These are phyloP conservation scores for Kalmusia sp. DNA, from an alignment of 2,329 filamentous ascomycete species.

Conservation along the genomic window DNA sequence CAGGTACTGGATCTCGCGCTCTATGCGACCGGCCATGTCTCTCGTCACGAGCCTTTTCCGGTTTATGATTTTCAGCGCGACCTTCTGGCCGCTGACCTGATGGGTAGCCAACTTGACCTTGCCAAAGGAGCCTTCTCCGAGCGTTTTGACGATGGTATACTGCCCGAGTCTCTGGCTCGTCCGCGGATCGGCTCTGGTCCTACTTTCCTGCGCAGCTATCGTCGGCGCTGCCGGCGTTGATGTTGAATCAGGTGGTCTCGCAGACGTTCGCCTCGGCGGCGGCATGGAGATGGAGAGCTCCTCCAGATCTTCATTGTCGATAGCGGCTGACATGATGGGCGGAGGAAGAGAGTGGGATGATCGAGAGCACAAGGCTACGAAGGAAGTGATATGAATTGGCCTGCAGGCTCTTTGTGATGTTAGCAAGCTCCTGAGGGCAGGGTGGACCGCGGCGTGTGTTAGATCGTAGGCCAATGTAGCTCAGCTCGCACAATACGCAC, in stretches of 20 bases:
- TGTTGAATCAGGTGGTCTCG: constrained; percentile 43
- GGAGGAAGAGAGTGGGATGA: constrained; percentile 1
- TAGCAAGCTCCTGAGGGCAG: background rate
- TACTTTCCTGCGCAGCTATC: constrained; percentile 43
- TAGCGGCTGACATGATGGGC: constrained; percentile 52
- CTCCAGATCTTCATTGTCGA: constrained; percentile 76
- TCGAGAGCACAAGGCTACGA: background rate
- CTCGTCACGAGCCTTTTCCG: constrained; percentile 94
- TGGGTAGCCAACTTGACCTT: constrained; percentile 98
- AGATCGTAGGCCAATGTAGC: no score
- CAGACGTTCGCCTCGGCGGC: constrained; percentile 63
- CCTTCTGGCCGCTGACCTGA: constrained; percentile 89
- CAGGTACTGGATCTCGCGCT: constrained; percentile 97
- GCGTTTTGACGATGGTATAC: constrained; percentile 87
- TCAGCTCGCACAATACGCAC: no score
- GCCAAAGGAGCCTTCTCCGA: constrained; percentile 96
- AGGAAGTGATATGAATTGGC: background rate
- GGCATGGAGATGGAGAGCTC: constrained; percentile 76
- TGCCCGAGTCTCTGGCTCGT: constrained; percentile 86
- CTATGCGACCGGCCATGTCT: constrained; percentile 97
- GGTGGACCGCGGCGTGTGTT: no score
- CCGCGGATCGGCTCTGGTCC: constrained; percentile 60
- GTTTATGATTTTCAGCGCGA: constrained; percentile 97
- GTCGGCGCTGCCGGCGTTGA: constrained; percentile 31
- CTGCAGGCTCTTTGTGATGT: background rate